Evolutionary conservation across 2,329 filamentous ascomycete species (phyloP).

Genomic region (Didymella segeticola): DNA sequence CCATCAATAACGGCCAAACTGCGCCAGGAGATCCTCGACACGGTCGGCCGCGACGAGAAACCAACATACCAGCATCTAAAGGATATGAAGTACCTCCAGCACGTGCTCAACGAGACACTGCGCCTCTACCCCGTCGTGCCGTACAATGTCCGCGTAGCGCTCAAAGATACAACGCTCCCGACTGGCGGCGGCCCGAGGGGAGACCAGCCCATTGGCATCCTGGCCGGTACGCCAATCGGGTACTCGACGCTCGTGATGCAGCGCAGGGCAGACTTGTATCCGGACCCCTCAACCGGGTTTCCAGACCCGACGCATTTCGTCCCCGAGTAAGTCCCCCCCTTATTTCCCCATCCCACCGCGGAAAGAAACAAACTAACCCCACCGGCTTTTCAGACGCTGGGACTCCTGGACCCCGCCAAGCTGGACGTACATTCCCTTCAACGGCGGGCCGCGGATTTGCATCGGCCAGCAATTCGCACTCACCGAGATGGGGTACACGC

Average conservation of each 20-base stretch:
- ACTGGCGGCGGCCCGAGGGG: constrained; percentile 57
- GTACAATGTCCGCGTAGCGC: constrained; percentile 57
- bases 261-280: constrained; percentile 58
- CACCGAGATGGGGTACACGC: constrained; percentile 58
- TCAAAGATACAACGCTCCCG: constrained; percentile 57
- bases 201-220: constrained; percentile 53
- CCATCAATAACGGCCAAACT: constrained; percentile 72
- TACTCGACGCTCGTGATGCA: constrained; percentile 59
- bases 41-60: constrained; percentile 67
- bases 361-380: not conserved
- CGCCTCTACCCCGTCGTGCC: constrained; percentile 59
- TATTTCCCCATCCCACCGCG: not conserved
- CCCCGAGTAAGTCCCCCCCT: constrained; percentile 48
- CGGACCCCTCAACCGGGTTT: constrained; percentile 47
- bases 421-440: constrained; percentile 59
- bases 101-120: constrained; percentile 48
- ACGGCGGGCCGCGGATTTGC: constrained; percentile 58
- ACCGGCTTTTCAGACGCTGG: constrained; percentile 47
- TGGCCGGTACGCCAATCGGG: constrained; percentile 53
- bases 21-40: constrained; percentile 72
- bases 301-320: constrained; percentile 52
- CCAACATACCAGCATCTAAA: constrained; percentile 82
- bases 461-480: constrained; percentile 60
- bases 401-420: constrained; percentile 57
- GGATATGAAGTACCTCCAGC: constrained; percentile 75